These are phyloP conservation scores for Trichoderma harzianum DNA, from an alignment of 2,329 filamentous ascomycete genomes.

Conservation along the genomic window DNA sequence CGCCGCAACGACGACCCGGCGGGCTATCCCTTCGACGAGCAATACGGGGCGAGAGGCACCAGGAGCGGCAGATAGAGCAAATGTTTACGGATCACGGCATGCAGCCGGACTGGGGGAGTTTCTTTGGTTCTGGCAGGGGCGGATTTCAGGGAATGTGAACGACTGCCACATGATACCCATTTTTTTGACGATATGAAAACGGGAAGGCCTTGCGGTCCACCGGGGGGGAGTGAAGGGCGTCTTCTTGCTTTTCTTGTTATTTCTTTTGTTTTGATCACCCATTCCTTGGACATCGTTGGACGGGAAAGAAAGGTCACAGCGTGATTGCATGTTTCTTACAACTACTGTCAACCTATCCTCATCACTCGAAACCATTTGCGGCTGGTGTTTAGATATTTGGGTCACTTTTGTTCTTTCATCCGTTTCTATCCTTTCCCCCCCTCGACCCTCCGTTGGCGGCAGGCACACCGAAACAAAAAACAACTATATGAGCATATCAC, in stretches of 20 bases:
- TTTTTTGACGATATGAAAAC: conserved; percentile 30
- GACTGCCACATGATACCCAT: conserved; percentile 39
- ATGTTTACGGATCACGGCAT: conserved; percentile 48
- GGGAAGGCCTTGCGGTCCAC: conserved; percentile 7
- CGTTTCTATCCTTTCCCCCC: neutral
- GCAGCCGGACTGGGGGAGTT: conserved; percentile 45
- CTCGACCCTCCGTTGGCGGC: neutral
- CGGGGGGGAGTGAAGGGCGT: neutral
- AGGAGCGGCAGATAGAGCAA: conserved; percentile 45
- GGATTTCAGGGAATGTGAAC: conserved; percentile 43
- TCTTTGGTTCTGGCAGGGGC: conserved; percentile 44
- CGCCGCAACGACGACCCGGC: conserved; percentile 29
- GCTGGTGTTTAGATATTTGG: conserved; percentile 14
- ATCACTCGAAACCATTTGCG: conserved; percentile 8
- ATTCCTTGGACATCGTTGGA: conserved; percentile 10
- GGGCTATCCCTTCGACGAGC: conserved; percentile 28
- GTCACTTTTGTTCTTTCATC: neutral
- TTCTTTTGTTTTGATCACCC: neutral
- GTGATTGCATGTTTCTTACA: neutral
- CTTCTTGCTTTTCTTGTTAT: neutral
- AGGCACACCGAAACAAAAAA: neutral
- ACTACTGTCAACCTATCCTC: neutral
- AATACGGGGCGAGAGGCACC: conserved; percentile 27
- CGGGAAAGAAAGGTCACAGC: neutral
- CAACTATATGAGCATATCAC: neutral